Evolutionary conservation across 2,329 filamentous ascomycete species (phyloP), one percentile per base, ranked within the genome.

Genomic region (Talaromyces sp.): DNA sequence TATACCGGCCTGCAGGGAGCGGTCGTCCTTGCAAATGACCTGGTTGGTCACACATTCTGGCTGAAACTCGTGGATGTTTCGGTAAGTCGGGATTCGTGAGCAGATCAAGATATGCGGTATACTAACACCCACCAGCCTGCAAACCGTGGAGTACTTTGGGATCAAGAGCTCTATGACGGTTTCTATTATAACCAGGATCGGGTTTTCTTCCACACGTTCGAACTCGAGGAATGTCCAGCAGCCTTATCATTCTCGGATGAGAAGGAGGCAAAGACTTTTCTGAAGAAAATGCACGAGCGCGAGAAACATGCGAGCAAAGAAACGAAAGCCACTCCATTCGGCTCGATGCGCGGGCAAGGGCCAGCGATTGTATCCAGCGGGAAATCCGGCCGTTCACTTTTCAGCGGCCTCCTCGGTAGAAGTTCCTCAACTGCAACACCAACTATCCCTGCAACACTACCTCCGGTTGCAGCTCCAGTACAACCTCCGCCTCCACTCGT

Each of bases 141-240:
- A 60, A 89, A 88, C 74, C 87, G 90, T 75, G 93, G 94, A 65
- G 93, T 97, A 60, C 90, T 97, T 73, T 97, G 92, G 92, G 93
- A 97, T 74, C 94, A 98, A 81, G 95, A 99, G 80, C 92, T 99
- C 72, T 99, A 96, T 81, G 94, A 99, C 71, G 89, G 88, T 60
- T 98, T 96, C 84, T 84, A 85, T 68, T 99, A 98, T 83, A 97
- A 97, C 80, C 94, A 97, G 75, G 95, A 99, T 77, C 89, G 95
- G 67, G 94, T 92, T 67, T 99, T 97, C 81, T 99, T 99, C 80
- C 93, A 98, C 79, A 93, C 92, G 6, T 99, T 99, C 76, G 95
- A 99, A 81, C 86, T 97, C 64, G 93, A 98, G 79, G 89, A 96
- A 68, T 98, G 93, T 73, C 82, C 96, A 67, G 95, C 93, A 6